These are phyloP conservation scores for Cryptosporidium tyzzeri DNA, from an alignment of 169 alveolate species.

Conservation along the genomic window DNA sequence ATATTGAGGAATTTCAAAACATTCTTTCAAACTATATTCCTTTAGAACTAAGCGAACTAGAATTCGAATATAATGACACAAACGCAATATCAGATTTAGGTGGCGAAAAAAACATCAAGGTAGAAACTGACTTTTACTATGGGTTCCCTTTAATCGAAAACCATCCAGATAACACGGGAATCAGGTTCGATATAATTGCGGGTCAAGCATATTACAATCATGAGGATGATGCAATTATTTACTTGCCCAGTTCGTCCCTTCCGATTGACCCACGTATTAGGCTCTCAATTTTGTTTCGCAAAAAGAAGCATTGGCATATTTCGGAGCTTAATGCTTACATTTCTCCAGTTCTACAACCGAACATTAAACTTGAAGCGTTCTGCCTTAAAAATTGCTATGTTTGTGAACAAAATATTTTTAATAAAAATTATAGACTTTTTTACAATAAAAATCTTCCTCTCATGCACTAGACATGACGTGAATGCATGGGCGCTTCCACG, in stretches of 20 bases:
- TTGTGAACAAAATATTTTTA: slow-evolving; percentile 14
- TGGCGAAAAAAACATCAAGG: background rate
- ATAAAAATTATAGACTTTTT: slow-evolving; percentile 6
- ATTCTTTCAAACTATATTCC: slow-evolving; percentile 25
- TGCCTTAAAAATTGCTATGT: slow-evolving; percentile 50
- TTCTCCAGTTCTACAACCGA: slow-evolving; percentile 22
- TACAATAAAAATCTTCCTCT: slow-evolving; percentile 69
- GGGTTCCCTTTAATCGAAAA: slow-evolving; percentile 57
- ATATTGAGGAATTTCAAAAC: slow-evolving; percentile 34
- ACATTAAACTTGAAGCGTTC: slow-evolving; percentile 32
- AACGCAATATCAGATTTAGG: background rate
- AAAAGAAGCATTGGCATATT: slow-evolving; percentile 66
- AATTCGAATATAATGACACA: slow-evolving; percentile 18
- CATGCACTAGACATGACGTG: slow-evolving; percentile 41
- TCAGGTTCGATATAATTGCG: slow-evolving; percentile 51
- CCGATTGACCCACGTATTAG: slow-evolving; percentile 62
- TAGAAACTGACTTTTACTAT: slow-evolving; percentile 2
- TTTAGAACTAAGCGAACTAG: slow-evolving; percentile 53
- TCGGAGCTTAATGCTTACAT: slow-evolving; percentile 49
- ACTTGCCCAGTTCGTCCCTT: slow-evolving; percentile 37
- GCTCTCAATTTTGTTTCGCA: slow-evolving; percentile 25
- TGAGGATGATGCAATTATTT: slow-evolving; percentile 50
- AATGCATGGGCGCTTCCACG: slow-evolving; percentile 60
- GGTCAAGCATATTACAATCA: slow-evolving; percentile 61
- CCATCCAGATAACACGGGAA: slow-evolving; percentile 60